phyloP scores from a whole-genome alignment of 345 rosid genomes.

The Pistacia integerrima region DNA sequence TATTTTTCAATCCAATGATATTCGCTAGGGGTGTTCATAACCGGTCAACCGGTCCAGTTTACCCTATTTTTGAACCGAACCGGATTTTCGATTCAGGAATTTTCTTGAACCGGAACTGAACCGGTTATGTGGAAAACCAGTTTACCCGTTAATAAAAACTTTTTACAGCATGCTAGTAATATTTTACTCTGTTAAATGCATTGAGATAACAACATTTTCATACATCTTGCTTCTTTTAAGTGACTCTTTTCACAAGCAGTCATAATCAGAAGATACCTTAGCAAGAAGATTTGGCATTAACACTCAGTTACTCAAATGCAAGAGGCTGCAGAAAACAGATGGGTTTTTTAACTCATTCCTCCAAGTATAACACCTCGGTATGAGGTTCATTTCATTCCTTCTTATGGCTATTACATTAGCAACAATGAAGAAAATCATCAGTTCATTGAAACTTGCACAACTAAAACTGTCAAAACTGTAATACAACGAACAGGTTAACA shows the following conservation, averaged over 20 bases:
- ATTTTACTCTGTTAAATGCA: not conserved
- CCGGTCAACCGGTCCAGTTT: too few species aligned
- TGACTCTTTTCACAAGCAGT: conserved; percentile 4
- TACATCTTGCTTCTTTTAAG: not conserved
- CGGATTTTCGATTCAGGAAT: too few species aligned
- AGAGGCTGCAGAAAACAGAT: not conserved
- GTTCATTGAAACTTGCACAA: not conserved
- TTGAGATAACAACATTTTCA: not conserved
- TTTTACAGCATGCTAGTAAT: not conserved
- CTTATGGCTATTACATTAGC: too few species aligned
- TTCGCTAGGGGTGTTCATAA: not conserved
- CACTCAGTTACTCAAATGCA: not conserved
- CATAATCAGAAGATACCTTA: not conserved
- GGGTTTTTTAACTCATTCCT: not conserved
- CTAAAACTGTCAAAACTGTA: not conserved
- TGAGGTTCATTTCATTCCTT: not conserved
- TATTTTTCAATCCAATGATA: not conserved
- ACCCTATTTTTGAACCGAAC: too few species aligned
- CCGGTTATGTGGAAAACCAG: too few species aligned
- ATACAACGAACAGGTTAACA: conserved; percentile 3
- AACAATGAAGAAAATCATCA: not conserved
- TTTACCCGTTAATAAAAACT: too few species aligned
- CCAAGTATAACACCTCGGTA: not conserved
- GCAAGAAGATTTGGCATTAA: not conserved
- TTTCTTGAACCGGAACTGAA: too few species aligned